phyloP scores from a whole-genome alignment of 139 green algal genomes.

The Eudorina sp. region DNA sequence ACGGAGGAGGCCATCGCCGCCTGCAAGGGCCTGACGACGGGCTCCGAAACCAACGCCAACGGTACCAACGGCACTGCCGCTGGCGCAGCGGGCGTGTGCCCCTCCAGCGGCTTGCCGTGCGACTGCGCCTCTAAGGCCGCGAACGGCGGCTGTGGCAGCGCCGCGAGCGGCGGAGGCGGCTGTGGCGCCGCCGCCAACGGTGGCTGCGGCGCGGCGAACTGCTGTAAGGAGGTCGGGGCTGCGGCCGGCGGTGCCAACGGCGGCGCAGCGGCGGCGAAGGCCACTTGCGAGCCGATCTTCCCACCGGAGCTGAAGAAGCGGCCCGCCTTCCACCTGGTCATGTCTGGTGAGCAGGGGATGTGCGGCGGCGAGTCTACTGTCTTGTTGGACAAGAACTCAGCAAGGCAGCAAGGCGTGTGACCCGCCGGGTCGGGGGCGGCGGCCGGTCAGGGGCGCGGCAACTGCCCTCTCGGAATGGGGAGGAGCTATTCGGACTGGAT shows the following conservation, averaged over 20 bases:
- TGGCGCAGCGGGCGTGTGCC: constrained; percentile 71
- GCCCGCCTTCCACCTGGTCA: constrained; percentile 52
- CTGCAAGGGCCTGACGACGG: constrained; percentile 56
- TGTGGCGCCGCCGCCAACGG: constrained; percentile 4
- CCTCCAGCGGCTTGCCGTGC: constrained; percentile 85
- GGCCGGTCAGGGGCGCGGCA: no score
- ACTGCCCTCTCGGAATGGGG: no score
- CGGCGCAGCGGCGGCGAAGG: neutral
- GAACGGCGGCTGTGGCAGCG: constrained; percentile 6
- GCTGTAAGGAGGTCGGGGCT: constrained; percentile 25
- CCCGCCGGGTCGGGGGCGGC: no score
- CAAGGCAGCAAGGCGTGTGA: no score
- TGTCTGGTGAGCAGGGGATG: constrained; percentile 62
- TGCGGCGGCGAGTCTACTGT: no score
- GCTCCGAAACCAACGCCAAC: constrained; percentile 16
- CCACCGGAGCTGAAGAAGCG: constrained; percentile 86
- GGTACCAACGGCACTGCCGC: constrained; percentile 28
- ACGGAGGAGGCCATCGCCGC: constrained; percentile 87
- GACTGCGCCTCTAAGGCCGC: constrained; percentile 66
- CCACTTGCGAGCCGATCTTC: constrained; percentile 92
- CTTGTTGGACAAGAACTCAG: no score
- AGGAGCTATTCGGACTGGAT: no score
- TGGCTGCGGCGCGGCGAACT: constrained; percentile 16
- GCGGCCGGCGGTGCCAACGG: neutral
- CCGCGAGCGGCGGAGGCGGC: constrained; percentile 30